Evolutionary conservation across 192 early-diverging fungal species (phyloP).

Genomic region (Paraglomus occultum): DNA sequence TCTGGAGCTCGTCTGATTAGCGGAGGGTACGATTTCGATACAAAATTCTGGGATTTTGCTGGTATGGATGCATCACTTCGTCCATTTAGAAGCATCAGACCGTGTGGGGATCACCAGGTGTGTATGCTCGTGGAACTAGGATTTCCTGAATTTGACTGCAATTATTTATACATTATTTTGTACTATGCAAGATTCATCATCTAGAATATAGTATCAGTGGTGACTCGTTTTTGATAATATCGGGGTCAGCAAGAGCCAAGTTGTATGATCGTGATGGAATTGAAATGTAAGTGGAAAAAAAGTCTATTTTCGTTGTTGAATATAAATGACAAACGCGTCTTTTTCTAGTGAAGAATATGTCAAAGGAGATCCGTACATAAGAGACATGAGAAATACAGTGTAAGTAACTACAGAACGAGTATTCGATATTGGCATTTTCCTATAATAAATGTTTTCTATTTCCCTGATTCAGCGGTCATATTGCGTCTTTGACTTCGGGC

Average conservation of each 20-base stretch:
- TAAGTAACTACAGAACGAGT: constrained; percentile 20
- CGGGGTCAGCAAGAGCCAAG: constrained; percentile 68
- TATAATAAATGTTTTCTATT: background rate
- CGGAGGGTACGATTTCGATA: constrained; percentile 76
- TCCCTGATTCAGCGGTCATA: constrained; percentile 65
- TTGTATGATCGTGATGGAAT: constrained; percentile 79
- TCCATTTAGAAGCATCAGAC: constrained; percentile 78
- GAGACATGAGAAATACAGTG: constrained; percentile 78
- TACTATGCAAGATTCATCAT: constrained; percentile 60
- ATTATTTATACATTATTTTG: constrained; percentile 21
- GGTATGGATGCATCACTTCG: constrained; percentile 76
- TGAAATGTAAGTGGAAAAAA: constrained; percentile 44
- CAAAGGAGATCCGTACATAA: constrained; percentile 93
- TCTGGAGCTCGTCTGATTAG: constrained; percentile 73
- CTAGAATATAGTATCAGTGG: constrained; percentile 74
- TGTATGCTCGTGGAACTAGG: background rate
- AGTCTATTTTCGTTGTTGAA: background rate
- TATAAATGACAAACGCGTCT: constrained; percentile 2
- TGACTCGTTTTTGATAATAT: constrained; percentile 77
- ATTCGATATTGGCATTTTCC: background rate
- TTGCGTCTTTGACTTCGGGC: constrained; percentile 70
- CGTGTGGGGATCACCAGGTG: constrained; percentile 71
- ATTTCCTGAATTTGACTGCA: background rate
- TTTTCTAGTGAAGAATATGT: constrained; percentile 57
- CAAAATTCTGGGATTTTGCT: constrained; percentile 93